These are phyloP conservation scores for Aspergillus tubingensis DNA, from an alignment of 2,329 filamentous ascomycete species.

Conservation along the genomic window DNA sequence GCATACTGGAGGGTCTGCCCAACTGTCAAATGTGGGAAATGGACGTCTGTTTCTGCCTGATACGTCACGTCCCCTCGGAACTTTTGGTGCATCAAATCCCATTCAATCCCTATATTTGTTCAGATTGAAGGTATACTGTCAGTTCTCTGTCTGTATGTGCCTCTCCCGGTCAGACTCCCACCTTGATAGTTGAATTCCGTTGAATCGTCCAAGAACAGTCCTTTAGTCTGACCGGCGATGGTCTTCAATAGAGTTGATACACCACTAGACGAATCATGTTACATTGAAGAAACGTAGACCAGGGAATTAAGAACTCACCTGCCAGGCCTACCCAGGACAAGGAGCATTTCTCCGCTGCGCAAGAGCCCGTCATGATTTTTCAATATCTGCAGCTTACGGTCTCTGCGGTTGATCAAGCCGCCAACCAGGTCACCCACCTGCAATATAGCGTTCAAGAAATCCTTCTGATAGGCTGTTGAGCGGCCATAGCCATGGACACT, in stretches of 20 bases:
- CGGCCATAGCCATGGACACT: conserved; percentile 43
- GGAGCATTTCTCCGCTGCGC: conserved; percentile 50
- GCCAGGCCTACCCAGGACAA: conserved; percentile 49
- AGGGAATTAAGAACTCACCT: conserved; percentile 3
- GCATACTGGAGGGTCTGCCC: conserved; percentile 63
- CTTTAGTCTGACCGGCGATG: conserved; percentile 74
- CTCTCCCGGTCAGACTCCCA: not conserved
- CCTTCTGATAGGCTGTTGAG: conserved; percentile 37
- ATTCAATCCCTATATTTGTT: conserved; percentile 25
- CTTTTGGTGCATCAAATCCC: conserved; percentile 3
- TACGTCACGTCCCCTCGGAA: conserved; percentile 72
- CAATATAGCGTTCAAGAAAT: not conserved
- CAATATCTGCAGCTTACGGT: conserved; percentile 54
- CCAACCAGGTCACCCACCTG: not conserved
- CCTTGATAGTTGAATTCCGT: conserved; percentile 76
- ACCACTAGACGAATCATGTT: conserved; percentile 13
- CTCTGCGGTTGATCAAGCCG: not conserved
- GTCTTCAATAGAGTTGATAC: conserved; percentile 82
- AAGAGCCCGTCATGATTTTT: conserved; percentile 60
- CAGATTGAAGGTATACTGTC: conserved; percentile 8
- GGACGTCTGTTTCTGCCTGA: conserved; percentile 75
- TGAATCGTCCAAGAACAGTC: conserved; percentile 66
- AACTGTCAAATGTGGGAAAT: conserved; percentile 72
- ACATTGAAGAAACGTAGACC: not conserved
- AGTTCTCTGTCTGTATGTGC: not conserved